phyloP scores from a whole-genome alignment of 352 stramenopile genomes.

The Achlya hypogyna region DNA sequence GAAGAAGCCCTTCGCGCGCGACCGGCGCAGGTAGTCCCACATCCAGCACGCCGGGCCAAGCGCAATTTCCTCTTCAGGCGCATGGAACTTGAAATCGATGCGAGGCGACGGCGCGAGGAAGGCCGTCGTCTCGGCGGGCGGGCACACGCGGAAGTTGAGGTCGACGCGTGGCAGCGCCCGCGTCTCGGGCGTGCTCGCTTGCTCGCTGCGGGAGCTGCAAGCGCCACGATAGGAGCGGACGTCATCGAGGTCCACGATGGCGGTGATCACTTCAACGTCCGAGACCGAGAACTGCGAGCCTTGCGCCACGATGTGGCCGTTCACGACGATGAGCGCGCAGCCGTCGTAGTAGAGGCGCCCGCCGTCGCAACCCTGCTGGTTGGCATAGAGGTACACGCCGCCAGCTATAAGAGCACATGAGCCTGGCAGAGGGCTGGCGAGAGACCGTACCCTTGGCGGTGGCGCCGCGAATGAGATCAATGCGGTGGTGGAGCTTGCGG shows the following conservation, averaged over 20 bases:
- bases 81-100: conserved; percentile 72
- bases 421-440: not conserved
- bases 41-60: conserved; percentile 97
- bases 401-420: conserved; percentile 31
- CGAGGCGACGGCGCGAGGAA: conserved; percentile 32
- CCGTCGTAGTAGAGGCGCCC: conserved; percentile 96
- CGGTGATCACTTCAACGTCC: conserved; percentile 95
- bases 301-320: conserved; percentile 94
- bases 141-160: conserved; percentile 69
- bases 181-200: conserved; percentile 77
- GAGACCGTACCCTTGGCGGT: conserved; percentile 77
- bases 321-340: conserved; percentile 95
- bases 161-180: conserved; percentile 54
- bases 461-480: conserved; percentile 86
- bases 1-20: conserved; percentile 86
- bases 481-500: conserved; percentile 87
- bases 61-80: conserved; percentile 95
- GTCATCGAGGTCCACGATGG: conserved; percentile 97
- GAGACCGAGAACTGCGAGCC: conserved; percentile 94
- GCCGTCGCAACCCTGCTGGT: conserved; percentile 96
- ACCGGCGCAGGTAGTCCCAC: conserved; percentile 97
- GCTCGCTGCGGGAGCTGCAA: conserved; percentile 90
- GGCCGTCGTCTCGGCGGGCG: conserved; percentile 31
- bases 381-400: conserved; percentile 98
- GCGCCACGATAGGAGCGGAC: conserved; percentile 92